Evolutionary conservation across 305 asterid genomes (phyloP).

Genomic region (Andrographis paniculata): DNA sequence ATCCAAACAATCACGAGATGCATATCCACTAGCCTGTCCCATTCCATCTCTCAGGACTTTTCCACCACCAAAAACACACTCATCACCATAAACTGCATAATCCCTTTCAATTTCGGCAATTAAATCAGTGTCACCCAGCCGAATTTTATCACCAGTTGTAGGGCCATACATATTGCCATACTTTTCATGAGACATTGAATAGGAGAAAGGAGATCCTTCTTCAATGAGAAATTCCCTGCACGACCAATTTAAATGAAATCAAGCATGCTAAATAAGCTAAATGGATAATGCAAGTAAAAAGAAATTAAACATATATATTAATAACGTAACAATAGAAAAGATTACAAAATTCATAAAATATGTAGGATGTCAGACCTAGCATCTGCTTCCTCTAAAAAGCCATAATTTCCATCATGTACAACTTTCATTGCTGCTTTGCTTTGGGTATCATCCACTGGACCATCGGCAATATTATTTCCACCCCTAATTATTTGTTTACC

Average conservation of each 20-base stretch:
- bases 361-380: conserved; percentile 39
- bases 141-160: conserved; percentile 74
- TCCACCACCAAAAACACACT: conserved; percentile 96
- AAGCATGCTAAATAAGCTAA: conserved; percentile 9
- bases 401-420: conserved; percentile 38
- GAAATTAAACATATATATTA: conserved; percentile 15
- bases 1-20: conserved; percentile 50
- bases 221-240: conserved; percentile 58
- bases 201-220: conserved; percentile 52
- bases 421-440: conserved; percentile 39
- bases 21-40: conserved; percentile 86
- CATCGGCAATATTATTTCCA: conserved; percentile 77
- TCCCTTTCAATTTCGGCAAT: conserved; percentile 83
- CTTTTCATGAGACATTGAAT: conserved; percentile 55
- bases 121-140: conserved; percentile 85
- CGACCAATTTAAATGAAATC: conserved; percentile 21
- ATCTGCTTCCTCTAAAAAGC: conserved; percentile 46
- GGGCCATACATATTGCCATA: conserved; percentile 93
- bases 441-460: conserved; percentile 37
- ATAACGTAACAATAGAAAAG: no score
- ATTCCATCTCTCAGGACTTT: conserved; percentile 85
- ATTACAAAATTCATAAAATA: conserved; percentile 13
- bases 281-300: conserved; percentile 4
- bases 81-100: conserved; percentile 71
- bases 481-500: conserved; percentile 75